Conservation (phyloP, 345 rosid genomes). For the Excoecaria agallocha region DNA sequence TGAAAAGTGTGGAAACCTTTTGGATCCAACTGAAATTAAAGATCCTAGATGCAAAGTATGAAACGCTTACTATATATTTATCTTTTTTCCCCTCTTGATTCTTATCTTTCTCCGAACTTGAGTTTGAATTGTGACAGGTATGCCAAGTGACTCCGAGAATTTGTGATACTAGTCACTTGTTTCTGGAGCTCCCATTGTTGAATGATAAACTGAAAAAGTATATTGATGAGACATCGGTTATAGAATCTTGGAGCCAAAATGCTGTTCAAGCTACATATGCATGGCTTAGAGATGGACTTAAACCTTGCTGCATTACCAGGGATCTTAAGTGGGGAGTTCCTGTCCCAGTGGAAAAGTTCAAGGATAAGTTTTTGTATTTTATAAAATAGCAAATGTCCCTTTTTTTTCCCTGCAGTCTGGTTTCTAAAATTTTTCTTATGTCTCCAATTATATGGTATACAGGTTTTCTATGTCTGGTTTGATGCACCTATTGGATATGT, state of each 20-base stretch:
- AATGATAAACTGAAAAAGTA: conserved; percentile 69
- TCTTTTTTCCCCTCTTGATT: background rate
- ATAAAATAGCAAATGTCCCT: background rate
- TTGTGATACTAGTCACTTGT: conserved; percentile 76
- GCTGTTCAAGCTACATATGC: conserved; percentile 82
- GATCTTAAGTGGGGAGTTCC: conserved; percentile 99
- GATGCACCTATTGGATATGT: conserved; percentile 99
- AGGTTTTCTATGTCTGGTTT: conserved; percentile 99
- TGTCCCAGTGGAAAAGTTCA: conserved; percentile 79
- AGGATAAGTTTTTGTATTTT: conserved; percentile 21
- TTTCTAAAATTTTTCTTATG: too few species aligned
- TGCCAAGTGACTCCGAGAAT: conserved; percentile 65
- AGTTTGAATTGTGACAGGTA: conserved; percentile 36
- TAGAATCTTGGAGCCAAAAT: conserved; percentile 94
- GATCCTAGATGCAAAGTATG: conserved; percentile 87
- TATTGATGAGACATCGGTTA: conserved; percentile 59
- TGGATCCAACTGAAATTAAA: conserved; percentile 81
- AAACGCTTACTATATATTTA: background rate
- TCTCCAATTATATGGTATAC: conserved; percentile 16
- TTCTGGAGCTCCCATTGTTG: conserved; percentile 86
- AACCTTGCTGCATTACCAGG: conserved; percentile 82
- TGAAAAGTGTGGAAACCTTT: conserved; percentile 84
- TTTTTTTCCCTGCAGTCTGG: too few species aligned
- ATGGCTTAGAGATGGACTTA: conserved; percentile 93
- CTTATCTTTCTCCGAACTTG: background rate